These are phyloP conservation scores for Albifimbria verrucaria DNA, from an alignment of 2,329 filamentous ascomycete species.

Conservation along the genomic window DNA sequence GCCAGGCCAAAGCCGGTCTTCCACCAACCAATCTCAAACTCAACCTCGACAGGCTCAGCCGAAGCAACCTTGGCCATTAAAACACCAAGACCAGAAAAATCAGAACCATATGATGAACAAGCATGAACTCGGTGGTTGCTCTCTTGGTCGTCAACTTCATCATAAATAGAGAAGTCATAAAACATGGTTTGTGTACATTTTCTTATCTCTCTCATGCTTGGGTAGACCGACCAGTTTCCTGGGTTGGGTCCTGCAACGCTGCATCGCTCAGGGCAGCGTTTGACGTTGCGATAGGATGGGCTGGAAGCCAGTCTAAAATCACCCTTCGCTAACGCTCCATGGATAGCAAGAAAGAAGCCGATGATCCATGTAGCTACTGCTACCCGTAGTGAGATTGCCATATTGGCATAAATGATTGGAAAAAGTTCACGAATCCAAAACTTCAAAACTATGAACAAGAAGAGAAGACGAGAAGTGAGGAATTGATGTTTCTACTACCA, in stretches of 20 bases:
- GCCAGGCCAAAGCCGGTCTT: not conserved
- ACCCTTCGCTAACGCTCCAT: not conserved
- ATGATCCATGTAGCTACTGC: not conserved
- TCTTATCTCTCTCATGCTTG: conserved; percentile 19
- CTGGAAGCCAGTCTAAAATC: not conserved
- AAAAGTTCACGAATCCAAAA: too few relatives aligned
- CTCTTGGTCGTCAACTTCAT: conserved; percentile 25
- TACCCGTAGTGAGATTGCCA: not conserved
- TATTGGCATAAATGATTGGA: not conserved
- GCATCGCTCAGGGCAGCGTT: conserved; percentile 17
- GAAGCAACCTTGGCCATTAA: not conserved
- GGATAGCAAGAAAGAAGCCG: not conserved
- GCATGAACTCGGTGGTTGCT: conserved; percentile 22
- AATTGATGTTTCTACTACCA: too few relatives aligned
- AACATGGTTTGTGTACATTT: conserved; percentile 27
- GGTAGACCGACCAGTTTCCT: conserved; percentile 23
- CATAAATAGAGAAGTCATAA: conserved; percentile 30
- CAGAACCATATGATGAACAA: not conserved
- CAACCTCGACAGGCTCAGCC: not conserved
- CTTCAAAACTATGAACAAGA: too few relatives aligned
- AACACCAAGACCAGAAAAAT: not conserved
- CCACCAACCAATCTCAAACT: not conserved
- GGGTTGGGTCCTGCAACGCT: conserved; percentile 15
- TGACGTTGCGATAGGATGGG: not conserved
- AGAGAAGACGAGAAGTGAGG: too few relatives aligned